Conservation (phyloP, 208 protist species). For the Leishmania arabica region DNA sequence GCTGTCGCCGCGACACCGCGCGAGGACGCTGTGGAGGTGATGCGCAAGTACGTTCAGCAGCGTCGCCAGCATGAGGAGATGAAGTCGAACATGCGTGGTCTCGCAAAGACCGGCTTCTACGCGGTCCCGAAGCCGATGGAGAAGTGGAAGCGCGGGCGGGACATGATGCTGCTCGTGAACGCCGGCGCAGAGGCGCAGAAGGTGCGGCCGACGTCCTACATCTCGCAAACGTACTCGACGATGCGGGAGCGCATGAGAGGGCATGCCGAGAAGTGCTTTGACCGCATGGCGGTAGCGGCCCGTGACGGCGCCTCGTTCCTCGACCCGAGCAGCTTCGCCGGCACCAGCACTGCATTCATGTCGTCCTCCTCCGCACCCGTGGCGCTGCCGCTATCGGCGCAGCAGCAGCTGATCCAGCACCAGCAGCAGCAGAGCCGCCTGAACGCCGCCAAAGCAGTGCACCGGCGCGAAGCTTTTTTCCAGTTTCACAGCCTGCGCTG, state of each 20-base stretch:
- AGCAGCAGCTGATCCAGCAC: constrained; percentile 19
- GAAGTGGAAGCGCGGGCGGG: constrained; percentile 63
- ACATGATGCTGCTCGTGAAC: constrained; percentile 71
- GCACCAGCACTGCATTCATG: neutral
- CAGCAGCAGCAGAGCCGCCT: constrained; percentile 30
- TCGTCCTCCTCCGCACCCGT: neutral
- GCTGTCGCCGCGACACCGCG: constrained; percentile 31
- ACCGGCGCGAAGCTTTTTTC: constrained; percentile 34
- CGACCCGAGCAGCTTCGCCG: constrained; percentile 28
- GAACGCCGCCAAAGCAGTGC: constrained; percentile 12
- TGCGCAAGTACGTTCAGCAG: constrained; percentile 53
- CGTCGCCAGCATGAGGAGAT: constrained; percentile 50
- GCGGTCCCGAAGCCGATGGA: constrained; percentile 46
- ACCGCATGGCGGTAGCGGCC: constrained; percentile 17
- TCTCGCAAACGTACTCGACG: constrained; percentile 52
- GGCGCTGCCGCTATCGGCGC: constrained; percentile 6
- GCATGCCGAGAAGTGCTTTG: constrained; percentile 52
- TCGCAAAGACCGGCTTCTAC: constrained; percentile 71
- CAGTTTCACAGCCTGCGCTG: constrained; percentile 34
- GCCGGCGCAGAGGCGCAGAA: constrained; percentile 49
- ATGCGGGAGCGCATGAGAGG: constrained; percentile 37
- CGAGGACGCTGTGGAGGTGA: constrained; percentile 46
- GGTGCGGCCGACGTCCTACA: constrained; percentile 47
- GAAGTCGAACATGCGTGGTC: constrained; percentile 39
- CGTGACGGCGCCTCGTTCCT: constrained; percentile 28